Conservation (phyloP, 306 rosid species). For the Abrus pulchellus region DNA sequence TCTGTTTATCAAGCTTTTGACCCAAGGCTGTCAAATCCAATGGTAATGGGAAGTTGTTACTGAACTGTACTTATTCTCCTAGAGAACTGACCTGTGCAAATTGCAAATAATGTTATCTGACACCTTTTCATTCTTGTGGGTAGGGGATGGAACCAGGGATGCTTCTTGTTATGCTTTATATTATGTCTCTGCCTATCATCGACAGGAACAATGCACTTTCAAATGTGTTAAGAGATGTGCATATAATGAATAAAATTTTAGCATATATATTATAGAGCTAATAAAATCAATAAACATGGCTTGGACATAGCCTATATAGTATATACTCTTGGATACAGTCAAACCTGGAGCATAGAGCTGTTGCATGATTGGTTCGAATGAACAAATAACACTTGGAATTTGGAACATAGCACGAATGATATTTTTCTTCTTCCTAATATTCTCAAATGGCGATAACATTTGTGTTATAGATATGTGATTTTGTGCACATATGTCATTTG, state of each 20-base stretch:
- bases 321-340: neutral
- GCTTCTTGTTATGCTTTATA: neutral
- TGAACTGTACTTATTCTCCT: slow-evolving; percentile 4
- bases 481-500: neutral
- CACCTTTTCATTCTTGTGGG: slow-evolving; percentile 32
- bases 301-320: neutral
- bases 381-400: neutral
- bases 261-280: neutral
- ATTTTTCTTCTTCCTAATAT: neutral
- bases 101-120: slow-evolving; percentile 37
- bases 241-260: neutral
- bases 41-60: slow-evolving; percentile 61
- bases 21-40: slow-evolving; percentile 73
- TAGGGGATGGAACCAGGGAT: slow-evolving; percentile 29
- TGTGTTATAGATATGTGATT: neutral
- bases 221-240: neutral
- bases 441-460: neutral
- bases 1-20: slow-evolving; percentile 82
- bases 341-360: neutral
- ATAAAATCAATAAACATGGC: slow-evolving; percentile 17
- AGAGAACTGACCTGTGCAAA: slow-evolving; percentile 9
- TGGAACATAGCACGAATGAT: slow-evolving; percentile 7
- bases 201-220: neutral
- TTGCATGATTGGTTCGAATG: slow-evolving; percentile 17
- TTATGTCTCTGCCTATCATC: slow-evolving; percentile 6